Evolutionary conservation across 179 eudicot species (phyloP).

Genomic region (Camellia oleifera): DNA sequence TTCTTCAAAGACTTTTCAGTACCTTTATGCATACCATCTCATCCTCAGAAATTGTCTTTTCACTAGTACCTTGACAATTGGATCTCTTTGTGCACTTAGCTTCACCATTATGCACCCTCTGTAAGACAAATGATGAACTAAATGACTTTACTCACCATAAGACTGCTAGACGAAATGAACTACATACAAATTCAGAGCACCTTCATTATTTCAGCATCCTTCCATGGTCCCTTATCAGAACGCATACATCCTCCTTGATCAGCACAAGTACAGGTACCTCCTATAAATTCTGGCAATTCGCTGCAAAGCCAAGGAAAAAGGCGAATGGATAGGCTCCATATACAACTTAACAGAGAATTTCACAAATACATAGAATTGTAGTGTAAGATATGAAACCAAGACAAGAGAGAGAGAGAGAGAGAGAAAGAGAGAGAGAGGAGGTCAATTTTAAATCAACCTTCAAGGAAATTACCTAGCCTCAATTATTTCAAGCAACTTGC

Average conservation of each 20-base stretch:
- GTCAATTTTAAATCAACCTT: neutral
- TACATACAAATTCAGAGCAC: conserved; percentile 22
- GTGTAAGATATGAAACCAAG: neutral
- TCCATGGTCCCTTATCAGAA: conserved; percentile 96
- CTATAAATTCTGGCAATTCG: conserved; percentile 86
- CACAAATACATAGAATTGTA: neutral
- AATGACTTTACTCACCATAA: neutral
- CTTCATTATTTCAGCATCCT: conserved; percentile 79
- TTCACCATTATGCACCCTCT: conserved; percentile 91
- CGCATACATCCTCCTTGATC: conserved; percentile 84
- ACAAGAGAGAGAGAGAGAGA: neutral
- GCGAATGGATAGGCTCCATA: neutral
- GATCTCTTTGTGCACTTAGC: conserved; percentile 60
- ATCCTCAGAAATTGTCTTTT: conserved; percentile 58
- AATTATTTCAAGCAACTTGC: conserved; percentile 83
- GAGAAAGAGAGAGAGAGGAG: too few relatives aligned
- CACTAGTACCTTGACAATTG: conserved; percentile 43
- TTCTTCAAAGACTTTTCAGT: neutral
- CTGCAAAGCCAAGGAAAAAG: conserved; percentile 30
- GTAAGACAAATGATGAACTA: neutral
- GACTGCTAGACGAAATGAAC: neutral
- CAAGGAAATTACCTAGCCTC: conserved; percentile 59
- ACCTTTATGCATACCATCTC: conserved; percentile 38
- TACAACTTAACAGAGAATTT: neutral
- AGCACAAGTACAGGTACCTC: conserved; percentile 86